phyloP scores from a whole-genome alignment of 2,329 filamentous ascomycete genomes.

The Drechslerella dactyloides region DNA sequence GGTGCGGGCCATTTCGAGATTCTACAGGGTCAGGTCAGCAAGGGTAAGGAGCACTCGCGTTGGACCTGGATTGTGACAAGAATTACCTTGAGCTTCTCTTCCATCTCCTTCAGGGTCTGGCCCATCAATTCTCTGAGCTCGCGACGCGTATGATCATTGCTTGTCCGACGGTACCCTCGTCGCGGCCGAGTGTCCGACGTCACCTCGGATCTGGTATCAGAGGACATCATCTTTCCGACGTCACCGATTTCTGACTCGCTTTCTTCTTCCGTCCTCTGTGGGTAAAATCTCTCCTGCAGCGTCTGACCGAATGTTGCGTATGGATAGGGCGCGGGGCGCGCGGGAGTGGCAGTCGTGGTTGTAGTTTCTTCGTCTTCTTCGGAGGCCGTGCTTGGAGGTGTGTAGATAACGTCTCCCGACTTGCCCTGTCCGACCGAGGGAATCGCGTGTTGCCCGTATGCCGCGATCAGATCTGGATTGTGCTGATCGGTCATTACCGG shows the following conservation, averaged over 20 bases:
- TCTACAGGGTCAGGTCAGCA: slow-evolving; percentile 17
- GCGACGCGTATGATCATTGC: slow-evolving; percentile 44
- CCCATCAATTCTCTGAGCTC: slow-evolving; percentile 48
- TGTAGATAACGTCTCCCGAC: slow-evolving; percentile 41
- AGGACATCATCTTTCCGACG: slow-evolving; percentile 41
- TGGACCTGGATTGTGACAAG: background rate
- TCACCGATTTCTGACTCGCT: slow-evolving; percentile 31
- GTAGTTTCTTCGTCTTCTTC: slow-evolving; percentile 48
- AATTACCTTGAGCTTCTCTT: slow-evolving; percentile 38
- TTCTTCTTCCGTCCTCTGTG: slow-evolving; percentile 34
- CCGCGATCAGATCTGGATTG: slow-evolving; percentile 28
- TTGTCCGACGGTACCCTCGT: slow-evolving; percentile 42
- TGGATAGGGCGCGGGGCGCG: slow-evolving; percentile 19
- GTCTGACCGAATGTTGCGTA: slow-evolving; percentile 45
- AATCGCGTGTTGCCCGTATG: slow-evolving; percentile 44
- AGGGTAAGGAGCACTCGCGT: background rate
- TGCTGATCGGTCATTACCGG: slow-evolving; percentile 48
- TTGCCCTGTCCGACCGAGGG: slow-evolving; percentile 42
- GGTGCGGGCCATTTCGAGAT: slow-evolving; percentile 39
- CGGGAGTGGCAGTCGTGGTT: slow-evolving; percentile 19
- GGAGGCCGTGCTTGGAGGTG: slow-evolving; percentile 49
- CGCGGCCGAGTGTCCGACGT: slow-evolving; percentile 40
- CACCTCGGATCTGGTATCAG: slow-evolving; percentile 44
- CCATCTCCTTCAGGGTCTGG: slow-evolving; percentile 44
- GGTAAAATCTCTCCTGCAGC: slow-evolving; percentile 36